Evolutionary conservation across 768 basidiomycete species (phyloP).

Genomic region (Suillus americanus): DNA sequence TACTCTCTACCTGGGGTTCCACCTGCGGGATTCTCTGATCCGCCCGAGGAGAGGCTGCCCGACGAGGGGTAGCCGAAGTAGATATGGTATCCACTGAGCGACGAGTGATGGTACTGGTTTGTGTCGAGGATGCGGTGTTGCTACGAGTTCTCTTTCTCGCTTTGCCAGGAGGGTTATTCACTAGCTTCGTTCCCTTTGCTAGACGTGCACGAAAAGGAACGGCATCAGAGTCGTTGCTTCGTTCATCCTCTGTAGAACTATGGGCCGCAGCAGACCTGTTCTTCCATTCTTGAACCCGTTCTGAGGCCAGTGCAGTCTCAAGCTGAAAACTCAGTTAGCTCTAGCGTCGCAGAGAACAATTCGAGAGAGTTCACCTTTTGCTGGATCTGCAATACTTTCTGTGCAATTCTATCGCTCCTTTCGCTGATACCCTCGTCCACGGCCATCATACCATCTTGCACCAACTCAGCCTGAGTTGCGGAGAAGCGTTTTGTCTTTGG

Average conservation of each 20-base stretch:
- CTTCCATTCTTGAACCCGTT: constrained; percentile 40
- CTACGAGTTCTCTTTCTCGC: constrained; percentile 49
- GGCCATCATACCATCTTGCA: constrained; percentile 81
- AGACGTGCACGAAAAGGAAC: constrained; percentile 42
- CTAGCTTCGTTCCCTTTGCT: constrained; percentile 33
- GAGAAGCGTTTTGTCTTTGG: constrained; percentile 79
- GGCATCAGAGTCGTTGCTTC: constrained; percentile 54
- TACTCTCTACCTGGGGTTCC: constrained; percentile 32
- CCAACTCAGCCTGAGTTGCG: constrained; percentile 58
- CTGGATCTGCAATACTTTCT: constrained; percentile 87
- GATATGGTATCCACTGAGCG: constrained; percentile 24
- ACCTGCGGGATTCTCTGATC: constrained; percentile 41
- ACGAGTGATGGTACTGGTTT: constrained; percentile 36
- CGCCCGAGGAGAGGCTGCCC: constrained; percentile 28
- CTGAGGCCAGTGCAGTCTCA: constrained; percentile 69
- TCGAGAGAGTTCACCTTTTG: constrained; percentile 69
- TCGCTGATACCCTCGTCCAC: constrained; percentile 84
- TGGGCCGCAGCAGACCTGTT: constrained; percentile 27
- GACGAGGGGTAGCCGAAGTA: constrained; percentile 22
- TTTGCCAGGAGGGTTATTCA: constrained; percentile 35
- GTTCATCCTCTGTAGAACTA: constrained; percentile 46
- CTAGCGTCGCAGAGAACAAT: neutral
- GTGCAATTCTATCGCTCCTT: constrained; percentile 84
- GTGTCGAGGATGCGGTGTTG: constrained; percentile 64
- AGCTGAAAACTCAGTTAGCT: constrained; percentile 45